A percentile compares a stretch with the other conserved stretches of the same genome.
phyloP scores from a whole-genome alignment of 192 early-diverging fungal species.

The Rhizoclosmatium globosum region DNA sequence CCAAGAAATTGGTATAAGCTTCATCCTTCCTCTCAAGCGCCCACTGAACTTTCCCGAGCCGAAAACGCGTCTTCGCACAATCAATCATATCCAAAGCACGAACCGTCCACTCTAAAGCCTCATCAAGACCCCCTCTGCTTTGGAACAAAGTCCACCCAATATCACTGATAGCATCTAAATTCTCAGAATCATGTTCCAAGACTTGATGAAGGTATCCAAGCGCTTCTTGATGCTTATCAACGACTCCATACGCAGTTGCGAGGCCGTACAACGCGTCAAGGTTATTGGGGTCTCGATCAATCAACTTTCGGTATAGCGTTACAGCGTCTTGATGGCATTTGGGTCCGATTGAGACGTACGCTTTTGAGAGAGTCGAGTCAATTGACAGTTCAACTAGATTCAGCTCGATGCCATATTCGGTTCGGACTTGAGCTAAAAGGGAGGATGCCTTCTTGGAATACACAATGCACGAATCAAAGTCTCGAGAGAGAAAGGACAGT shows the following conservation, averaged over 20 bases:
- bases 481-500: background rate
- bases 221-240: constrained; percentile 10
- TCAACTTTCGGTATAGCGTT: constrained; percentile 28
- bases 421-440: background rate
- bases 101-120: background rate
- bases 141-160: constrained; percentile 26
- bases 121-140: background rate
- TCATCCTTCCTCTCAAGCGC: constrained; percentile 66
- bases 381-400: background rate
- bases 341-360: constrained; percentile 32
- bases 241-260: background rate
- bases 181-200: background rate
- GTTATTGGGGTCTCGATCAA: constrained; percentile 30
- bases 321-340: constrained; percentile 39
- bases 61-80: constrained; percentile 63
- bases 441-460: constrained; percentile 10
- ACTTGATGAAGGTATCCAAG: background rate
- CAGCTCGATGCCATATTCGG: background rate
- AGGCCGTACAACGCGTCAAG: constrained; percentile 20
- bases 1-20: constrained; percentile 71
- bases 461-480: constrained; percentile 18
- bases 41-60: constrained; percentile 82
- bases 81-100: constrained; percentile 33
- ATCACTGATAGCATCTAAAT: constrained; percentile 14
- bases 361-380: constrained; percentile 32